These are phyloP conservation scores for Penicillium desertorum DNA, from an alignment of 495 filamentous ascomycete genomes.

Conservation along the genomic window DNA sequence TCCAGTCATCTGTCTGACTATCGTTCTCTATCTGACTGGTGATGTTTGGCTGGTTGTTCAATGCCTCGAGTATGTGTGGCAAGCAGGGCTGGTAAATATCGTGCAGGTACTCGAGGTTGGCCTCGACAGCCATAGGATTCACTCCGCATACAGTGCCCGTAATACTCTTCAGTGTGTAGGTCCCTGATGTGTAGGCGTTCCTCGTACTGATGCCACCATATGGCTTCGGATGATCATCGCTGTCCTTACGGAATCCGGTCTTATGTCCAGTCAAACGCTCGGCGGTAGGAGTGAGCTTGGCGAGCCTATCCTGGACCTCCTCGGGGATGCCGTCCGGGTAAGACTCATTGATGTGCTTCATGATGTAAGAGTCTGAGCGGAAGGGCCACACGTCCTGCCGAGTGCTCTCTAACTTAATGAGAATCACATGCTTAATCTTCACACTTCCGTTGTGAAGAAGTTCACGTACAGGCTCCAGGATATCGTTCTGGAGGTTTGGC, in stretches of 20 bases:
- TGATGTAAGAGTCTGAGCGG: constrained; percentile 26
- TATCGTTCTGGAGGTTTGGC: constrained; percentile 35
- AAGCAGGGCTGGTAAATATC: constrained; percentile 47
- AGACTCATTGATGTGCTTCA: constrained; percentile 36
- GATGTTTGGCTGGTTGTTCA: constrained; percentile 36
- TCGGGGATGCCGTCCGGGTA: constrained; percentile 24
- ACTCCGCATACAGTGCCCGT: constrained; percentile 48
- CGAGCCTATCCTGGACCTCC: constrained; percentile 27
- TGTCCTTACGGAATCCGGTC: constrained; percentile 32
- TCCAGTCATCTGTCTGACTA: constrained; percentile 30
- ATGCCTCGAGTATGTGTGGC: constrained; percentile 39
- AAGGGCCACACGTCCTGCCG: constrained; percentile 42
- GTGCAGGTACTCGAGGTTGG: constrained; percentile 33
- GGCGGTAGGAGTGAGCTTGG: constrained; percentile 40
- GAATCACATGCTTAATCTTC: constrained; percentile 38
- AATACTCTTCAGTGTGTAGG: constrained; percentile 50
- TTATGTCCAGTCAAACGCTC: constrained; percentile 44
- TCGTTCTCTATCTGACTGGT: constrained; percentile 11
- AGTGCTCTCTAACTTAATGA: constrained; percentile 41
- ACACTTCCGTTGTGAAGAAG: constrained; percentile 22
- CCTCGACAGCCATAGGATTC: constrained; percentile 38
- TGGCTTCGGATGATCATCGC: constrained; percentile 25
- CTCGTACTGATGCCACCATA: constrained; percentile 48
- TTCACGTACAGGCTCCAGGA: constrained; percentile 29
- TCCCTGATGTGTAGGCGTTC: constrained; percentile 47